Conservation (phyloP, 768 basidiomycete genomes). For the Candolleomyces aberdarensis region DNA sequence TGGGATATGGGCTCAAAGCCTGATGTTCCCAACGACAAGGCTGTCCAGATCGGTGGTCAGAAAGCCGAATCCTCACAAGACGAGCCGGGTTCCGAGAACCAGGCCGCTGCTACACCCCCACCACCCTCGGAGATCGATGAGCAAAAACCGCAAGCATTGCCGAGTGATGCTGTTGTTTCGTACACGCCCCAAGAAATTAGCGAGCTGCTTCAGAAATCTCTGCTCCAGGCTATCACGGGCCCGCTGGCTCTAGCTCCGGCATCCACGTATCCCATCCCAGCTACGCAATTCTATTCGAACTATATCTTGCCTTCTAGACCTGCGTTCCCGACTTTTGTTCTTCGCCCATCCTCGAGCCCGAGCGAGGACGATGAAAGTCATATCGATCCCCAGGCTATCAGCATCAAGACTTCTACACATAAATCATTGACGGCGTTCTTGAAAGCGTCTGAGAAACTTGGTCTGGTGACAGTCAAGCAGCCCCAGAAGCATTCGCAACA, state of each 20-base stretch:
- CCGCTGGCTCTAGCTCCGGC: constrained; percentile 43
- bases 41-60: constrained; percentile 17
- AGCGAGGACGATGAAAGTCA: constrained; percentile 26
- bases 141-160: constrained; percentile 4
- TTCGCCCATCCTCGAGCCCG: constrained; percentile 22
- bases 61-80: constrained; percentile 12
- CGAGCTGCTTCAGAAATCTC: constrained; percentile 52
- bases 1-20: constrained; percentile 70
- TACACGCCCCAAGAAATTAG: constrained; percentile 50
- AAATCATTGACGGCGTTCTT: constrained; percentile 84
- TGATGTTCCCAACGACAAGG: constrained; percentile 47
- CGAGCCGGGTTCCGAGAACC: constrained; percentile 8
- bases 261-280: constrained; percentile 68
- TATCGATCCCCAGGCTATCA: constrained; percentile 45
- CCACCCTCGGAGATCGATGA: constrained; percentile 8
- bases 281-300: constrained; percentile 72
- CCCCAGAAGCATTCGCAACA: constrained; percentile 42
- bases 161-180: constrained; percentile 7
- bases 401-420: constrained; percentile 74
- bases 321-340: constrained; percentile 47
- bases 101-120: constrained; percentile 7
- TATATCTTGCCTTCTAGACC: constrained; percentile 82
- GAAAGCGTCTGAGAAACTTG: constrained; percentile 71
- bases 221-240: constrained; percentile 64
- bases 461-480: constrained; percentile 70